Evolutionary conservation across 2,329 filamentous ascomycete species (phyloP).

Genomic region (Dichotomopilus funicola): DNA sequence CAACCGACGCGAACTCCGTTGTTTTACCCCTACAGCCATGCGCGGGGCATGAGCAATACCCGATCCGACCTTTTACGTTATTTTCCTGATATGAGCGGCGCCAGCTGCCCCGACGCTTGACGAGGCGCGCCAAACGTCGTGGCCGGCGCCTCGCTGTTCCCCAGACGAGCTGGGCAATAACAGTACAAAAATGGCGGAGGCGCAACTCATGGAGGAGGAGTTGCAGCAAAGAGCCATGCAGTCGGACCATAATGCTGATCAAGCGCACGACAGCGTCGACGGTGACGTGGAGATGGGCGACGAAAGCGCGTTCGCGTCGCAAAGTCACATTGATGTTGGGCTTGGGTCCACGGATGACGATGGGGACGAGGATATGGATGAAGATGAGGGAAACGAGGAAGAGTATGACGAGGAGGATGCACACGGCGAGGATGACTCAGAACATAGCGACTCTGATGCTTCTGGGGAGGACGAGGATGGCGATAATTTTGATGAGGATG

Average conservation of each 20-base stretch:
- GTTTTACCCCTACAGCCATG: slow-evolving; percentile 1
- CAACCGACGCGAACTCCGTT: not conserved
- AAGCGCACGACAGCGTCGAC: slow-evolving; percentile 33
- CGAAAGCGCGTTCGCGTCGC: slow-evolving; percentile 15
- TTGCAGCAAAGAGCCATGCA: slow-evolving; percentile 49
- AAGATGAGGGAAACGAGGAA: slow-evolving; percentile 23
- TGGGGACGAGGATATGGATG: slow-evolving; percentile 22
- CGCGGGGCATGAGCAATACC: slow-evolving; percentile 13
- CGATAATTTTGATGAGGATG: slow-evolving; percentile 25
- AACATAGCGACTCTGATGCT: slow-evolving; percentile 16
- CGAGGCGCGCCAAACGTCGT: slow-evolving; percentile 10
- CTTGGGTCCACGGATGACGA: slow-evolving; percentile 12
- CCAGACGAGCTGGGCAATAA: slow-evolving; percentile 5
- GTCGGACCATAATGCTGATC: slow-evolving; percentile 40
- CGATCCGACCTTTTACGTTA: not conserved
- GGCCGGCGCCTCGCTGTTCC: not conserved
- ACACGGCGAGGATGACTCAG: slow-evolving; percentile 19
- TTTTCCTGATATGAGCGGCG: slow-evolving; percentile 18
- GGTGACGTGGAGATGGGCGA: slow-evolving; percentile 27
- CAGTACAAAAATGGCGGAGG: slow-evolving; percentile 38
- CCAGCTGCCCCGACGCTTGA: slow-evolving; percentile 16
- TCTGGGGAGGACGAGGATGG: slow-evolving; percentile 25
- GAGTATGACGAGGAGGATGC: slow-evolving; percentile 22
- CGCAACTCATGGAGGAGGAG: slow-evolving; percentile 51
- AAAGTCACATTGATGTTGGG: slow-evolving; percentile 20